These are phyloP conservation scores for Elsinoe ampelina DNA, from an alignment of 2,329 filamentous ascomycete genomes.

Conservation along the genomic window DNA sequence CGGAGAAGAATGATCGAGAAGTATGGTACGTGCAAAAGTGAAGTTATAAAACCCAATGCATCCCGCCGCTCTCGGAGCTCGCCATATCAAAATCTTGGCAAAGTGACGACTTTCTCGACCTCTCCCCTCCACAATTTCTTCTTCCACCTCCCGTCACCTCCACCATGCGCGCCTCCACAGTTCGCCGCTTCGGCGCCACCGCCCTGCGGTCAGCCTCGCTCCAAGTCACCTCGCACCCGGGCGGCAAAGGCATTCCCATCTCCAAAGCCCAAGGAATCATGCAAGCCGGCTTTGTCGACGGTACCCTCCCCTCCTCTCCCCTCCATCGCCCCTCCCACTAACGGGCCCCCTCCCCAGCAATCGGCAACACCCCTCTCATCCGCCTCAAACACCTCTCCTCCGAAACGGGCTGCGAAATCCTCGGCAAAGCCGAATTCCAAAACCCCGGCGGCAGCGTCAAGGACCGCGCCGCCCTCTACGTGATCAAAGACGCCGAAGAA, in stretches of 20 bases:
- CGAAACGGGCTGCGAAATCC: conserved; percentile 83
- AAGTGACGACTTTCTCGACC: conserved; percentile 1
- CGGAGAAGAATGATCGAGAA: no score
- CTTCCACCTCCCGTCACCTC: not conserved
- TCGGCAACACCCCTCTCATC: conserved; percentile 94
- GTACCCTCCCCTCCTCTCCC: conserved; percentile 39
- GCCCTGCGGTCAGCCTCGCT: conserved; percentile 45
- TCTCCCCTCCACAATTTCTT: not conserved
- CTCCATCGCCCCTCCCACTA: not conserved
- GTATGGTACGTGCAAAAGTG: no score
- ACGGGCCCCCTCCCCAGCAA: conserved; percentile 55
- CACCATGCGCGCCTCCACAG: conserved; percentile 59
- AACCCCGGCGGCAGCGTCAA: conserved; percentile 96
- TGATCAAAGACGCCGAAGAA: conserved; percentile 89
- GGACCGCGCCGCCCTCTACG: conserved; percentile 88
- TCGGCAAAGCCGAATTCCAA: conserved; percentile 97
- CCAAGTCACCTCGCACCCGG: conserved; percentile 30
- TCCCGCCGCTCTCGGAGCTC: not conserved
- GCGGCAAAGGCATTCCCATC: conserved; percentile 50
- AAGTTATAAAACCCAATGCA: not conserved
- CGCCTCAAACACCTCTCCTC: conserved; percentile 79
- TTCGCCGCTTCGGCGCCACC: conserved; percentile 58
- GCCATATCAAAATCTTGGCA: conserved; percentile 4
- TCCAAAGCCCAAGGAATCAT: conserved; percentile 72
- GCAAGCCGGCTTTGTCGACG: conserved; percentile 66